Percentiles rank a stretch among this genome's conserved stretches.
Evolutionary conservation across 768 basidiomycete genomes (phyloP).

Genomic region (Rhizopogon salebrosus): DNA sequence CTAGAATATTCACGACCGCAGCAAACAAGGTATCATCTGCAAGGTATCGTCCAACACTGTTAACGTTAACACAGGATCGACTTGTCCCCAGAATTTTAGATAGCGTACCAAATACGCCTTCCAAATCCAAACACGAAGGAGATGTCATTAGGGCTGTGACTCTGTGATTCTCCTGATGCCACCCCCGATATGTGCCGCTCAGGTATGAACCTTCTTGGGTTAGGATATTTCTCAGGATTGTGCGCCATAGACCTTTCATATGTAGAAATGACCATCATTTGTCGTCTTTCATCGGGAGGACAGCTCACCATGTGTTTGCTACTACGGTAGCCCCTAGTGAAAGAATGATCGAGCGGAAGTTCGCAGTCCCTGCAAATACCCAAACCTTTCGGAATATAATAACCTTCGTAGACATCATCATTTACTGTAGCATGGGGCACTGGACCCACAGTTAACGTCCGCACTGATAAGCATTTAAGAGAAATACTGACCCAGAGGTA

Average conservation of each 20-base stretch:
- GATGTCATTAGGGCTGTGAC: conserved; percentile 4
- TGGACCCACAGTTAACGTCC: not conserved
- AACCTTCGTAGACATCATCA: conserved; percentile 39
- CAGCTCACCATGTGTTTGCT: conserved; percentile 14
- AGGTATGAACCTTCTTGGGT: conserved; percentile 34
- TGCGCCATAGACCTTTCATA: conserved; percentile 28
- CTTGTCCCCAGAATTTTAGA: not conserved
- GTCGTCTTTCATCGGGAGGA: not conserved
- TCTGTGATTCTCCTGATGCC: not conserved
- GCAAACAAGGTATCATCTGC: conserved; percentile 34
- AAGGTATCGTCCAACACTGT: conserved; percentile 39
- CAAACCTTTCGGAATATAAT: conserved; percentile 40
- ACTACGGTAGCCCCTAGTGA: conserved; percentile 15
- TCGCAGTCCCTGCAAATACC: too few species aligned
- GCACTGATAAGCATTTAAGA: not conserved
- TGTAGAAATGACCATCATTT: not conserved
- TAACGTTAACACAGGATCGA: not conserved
- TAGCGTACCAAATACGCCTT: conserved; percentile 28
- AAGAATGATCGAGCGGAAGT: not conserved
- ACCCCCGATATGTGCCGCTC: conserved; percentile 25
- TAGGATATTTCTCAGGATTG: conserved; percentile 31
- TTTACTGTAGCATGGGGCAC: conserved; percentile 30
- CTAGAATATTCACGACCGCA: conserved; percentile 17
- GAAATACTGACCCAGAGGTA: conserved; percentile 7
- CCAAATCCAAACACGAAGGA: conserved; percentile 34